These are phyloP conservation scores for Maudiozyma humilis DNA, from an alignment of 1,139 yeast species.

Conservation along the genomic window DNA sequence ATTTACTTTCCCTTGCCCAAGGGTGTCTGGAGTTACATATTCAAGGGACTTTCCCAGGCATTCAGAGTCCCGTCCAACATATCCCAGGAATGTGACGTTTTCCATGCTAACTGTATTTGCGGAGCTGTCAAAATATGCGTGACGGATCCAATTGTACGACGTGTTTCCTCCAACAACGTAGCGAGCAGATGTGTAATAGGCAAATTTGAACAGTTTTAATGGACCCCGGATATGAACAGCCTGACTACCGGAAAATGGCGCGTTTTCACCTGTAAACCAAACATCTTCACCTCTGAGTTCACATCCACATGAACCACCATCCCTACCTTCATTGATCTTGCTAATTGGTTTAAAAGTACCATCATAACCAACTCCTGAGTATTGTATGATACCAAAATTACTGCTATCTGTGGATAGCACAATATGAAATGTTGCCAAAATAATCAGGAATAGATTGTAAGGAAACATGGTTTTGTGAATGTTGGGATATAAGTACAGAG, in stretches of 20 bases:
- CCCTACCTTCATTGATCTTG: constrained; percentile 39
- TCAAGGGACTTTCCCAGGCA: constrained; percentile 60
- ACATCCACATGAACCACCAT: constrained; percentile 43
- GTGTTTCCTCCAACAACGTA: constrained; percentile 21
- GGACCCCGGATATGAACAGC: constrained; percentile 76
- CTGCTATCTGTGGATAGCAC: constrained; percentile 25
- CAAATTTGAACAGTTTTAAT: constrained; percentile 50
- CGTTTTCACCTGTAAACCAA: constrained; percentile 49
- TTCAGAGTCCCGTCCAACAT: constrained; percentile 39
- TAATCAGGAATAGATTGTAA: too few species aligned
- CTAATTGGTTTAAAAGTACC: constrained; percentile 56
- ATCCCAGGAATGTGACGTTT: constrained; percentile 57
- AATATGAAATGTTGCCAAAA: too few species aligned
- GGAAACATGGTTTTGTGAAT: too few species aligned
- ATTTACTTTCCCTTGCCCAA: constrained; percentile 38
- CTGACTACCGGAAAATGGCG: constrained; percentile 59
- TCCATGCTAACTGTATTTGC: constrained; percentile 9
- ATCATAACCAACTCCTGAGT: constrained; percentile 52
- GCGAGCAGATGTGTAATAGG: constrained; percentile 42
- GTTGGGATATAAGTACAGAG: too few species aligned
- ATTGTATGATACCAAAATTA: constrained; percentile 42
- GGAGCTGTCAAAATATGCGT: constrained; percentile 35
- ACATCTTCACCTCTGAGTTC: constrained; percentile 26
- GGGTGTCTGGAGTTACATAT: constrained; percentile 39
- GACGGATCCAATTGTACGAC: constrained; percentile 36